Evolutionary conservation across 345 rosid genomes (phyloP), one percentile per base, ranked within the genome.

Genomic region (Noccaea caerulescens): DNA sequence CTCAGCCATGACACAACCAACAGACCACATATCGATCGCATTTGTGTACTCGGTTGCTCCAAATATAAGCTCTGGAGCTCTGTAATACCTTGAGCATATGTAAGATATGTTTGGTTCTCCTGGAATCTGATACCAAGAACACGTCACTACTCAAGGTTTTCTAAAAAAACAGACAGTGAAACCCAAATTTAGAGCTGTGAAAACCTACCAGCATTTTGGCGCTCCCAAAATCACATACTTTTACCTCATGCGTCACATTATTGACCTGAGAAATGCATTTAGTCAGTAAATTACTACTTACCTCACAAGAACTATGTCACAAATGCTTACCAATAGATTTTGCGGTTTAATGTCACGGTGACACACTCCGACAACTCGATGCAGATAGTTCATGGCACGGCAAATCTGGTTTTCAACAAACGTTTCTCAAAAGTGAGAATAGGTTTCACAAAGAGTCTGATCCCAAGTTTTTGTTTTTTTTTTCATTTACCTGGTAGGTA

Each of bases 291-390:
- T 2, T 68, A 45, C 20, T 45, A 49, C 2, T 25, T 46, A 4
- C 3, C 10, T 70, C 71, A 70, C 42, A 32, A 71, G 37, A 71
- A 33, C 18, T 16, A 16, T 16, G 18, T 16, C 18, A 16, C 1
- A 55, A 55, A 68, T 58, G 58, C 85, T 82, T 76, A 93, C 97
- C 38, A 93, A 85, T 66, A 91, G 80, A 78, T 93, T 93, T 64
- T 93, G 98, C 44, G 97, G 98, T 82, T 93, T 93, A 81, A 93
- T 93, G 79, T 93, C 98, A 72, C 97, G 93, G 58, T 93, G 98
- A 80, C 98, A 93, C 62, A 93, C 89, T 54, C 97, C 97, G 73
- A 91, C 87, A 58, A 80, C 85, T 45, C 84, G 83, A 79, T 93
- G 98, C 38, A 93, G 75, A 77, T 91, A 93, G 25, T 93, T 92